These are phyloP conservation scores for Ramalina peruviana DNA, from an alignment of 495 filamentous ascomycete genomes.

Conservation along the genomic window DNA sequence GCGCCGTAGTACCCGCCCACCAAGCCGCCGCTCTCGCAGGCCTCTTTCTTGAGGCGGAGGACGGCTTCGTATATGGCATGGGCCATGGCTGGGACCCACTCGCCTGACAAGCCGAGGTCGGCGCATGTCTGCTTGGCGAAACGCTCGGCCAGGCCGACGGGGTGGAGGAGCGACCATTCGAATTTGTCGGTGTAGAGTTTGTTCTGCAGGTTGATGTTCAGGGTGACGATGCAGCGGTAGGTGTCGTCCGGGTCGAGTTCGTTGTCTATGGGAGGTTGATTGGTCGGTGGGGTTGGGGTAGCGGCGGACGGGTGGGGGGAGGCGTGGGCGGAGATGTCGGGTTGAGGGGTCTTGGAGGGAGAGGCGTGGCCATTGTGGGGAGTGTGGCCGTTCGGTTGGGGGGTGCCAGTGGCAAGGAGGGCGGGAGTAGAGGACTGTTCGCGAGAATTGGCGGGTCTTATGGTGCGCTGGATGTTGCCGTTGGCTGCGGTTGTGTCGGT, in stretches of 20 bases:
- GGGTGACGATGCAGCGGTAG: slow-evolving; percentile 76
- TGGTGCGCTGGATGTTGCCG: slow-evolving; percentile 26
- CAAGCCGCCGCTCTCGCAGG: slow-evolving; percentile 74
- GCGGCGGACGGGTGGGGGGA: slow-evolving; percentile 31
- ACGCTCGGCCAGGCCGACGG: slow-evolving; percentile 76
- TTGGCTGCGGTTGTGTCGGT: slow-evolving; percentile 31
- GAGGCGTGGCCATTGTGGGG: slow-evolving; percentile 23
- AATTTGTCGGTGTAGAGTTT: slow-evolving; percentile 94
- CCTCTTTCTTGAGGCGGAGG: slow-evolving; percentile 85
- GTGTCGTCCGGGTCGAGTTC: slow-evolving; percentile 76
- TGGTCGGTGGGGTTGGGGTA: slow-evolving; percentile 8
- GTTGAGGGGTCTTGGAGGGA: slow-evolving; percentile 23
- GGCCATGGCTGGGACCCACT: slow-evolving; percentile 89
- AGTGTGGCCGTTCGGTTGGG: slow-evolving; percentile 20
- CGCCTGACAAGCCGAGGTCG: slow-evolving; percentile 74
- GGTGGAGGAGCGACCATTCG: slow-evolving; percentile 93
- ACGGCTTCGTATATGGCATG: slow-evolving; percentile 97
- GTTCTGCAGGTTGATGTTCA: slow-evolving; percentile 87
- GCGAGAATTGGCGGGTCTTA: slow-evolving; percentile 28
- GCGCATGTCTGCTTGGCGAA: slow-evolving; percentile 88
- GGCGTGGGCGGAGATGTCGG: slow-evolving; percentile 38
- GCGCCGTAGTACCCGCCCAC: slow-evolving; percentile 55
- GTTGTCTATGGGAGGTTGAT: slow-evolving; percentile 22
- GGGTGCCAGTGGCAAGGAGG: slow-evolving; percentile 34
- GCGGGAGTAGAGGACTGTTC: slow-evolving; percentile 40